Percentiles rank a stretch among this genome's conserved stretches.
These are phyloP conservation scores for Aspergillus sp. DNA, from an alignment of 2,329 filamentous ascomycete species.

Conservation along the genomic window DNA sequence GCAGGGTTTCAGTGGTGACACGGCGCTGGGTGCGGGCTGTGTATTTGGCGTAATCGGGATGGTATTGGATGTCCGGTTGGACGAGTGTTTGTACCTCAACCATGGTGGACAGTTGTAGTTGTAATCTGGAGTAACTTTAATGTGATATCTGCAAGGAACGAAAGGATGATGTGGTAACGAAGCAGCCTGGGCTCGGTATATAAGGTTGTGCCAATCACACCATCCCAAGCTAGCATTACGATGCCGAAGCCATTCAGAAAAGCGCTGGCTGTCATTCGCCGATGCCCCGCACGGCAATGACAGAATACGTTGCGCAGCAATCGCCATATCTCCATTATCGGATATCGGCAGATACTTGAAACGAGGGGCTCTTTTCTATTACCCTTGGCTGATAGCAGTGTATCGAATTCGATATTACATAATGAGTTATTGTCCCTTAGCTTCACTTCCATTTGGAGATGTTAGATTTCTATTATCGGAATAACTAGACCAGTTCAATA, in stretches of 20 bases:
- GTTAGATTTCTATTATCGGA: too few relatives aligned
- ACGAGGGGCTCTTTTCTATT: background rate
- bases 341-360: background rate
- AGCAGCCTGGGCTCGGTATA: background rate
- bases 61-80: slow-evolving; percentile 37
- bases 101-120: background rate
- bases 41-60: slow-evolving; percentile 31
- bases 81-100: background rate
- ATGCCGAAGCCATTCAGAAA: background rate
- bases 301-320: background rate
- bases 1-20: slow-evolving; percentile 23
- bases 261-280: background rate
- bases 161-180: too few relatives aligned
- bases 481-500: too few relatives aligned
- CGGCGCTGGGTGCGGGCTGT: slow-evolving; percentile 24
- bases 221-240: background rate
- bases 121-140: background rate
- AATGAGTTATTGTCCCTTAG: too few relatives aligned
- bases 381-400: too few relatives aligned
- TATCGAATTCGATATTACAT: too few relatives aligned
- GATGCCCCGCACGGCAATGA: background rate
- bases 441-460: too few relatives aligned
- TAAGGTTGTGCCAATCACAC: background rate
- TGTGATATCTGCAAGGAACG: too few relatives aligned
- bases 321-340: background rate